Base-by-base conservation (phyloP, 495 filamentous ascomycete genomes). In the Penicillium cataractarum region DNA sequence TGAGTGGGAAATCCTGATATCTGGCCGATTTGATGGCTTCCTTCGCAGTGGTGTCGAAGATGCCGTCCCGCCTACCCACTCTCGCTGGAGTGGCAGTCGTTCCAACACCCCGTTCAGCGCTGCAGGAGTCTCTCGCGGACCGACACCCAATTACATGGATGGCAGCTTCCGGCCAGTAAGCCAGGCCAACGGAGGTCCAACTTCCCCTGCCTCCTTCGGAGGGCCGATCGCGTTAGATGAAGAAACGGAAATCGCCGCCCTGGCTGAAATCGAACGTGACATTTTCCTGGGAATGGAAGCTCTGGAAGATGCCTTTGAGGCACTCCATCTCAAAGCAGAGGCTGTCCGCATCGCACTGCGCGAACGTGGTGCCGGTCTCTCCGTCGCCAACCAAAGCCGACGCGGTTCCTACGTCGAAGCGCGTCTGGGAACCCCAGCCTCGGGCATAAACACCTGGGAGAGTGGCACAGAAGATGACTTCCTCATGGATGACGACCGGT, bases 1-100 rank as follows among this genome's bases (percentile, higher is more conserved):
- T 17, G 96, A 99, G 72, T 97, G 96, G 93, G 96, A 99, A 40
- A 93, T 99, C 44, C 84, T 99, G 32, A 91, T 89, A 29, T 97
- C 94, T 0, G 96, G 96, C 27, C 92, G 94, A 39, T 98, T 99
- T 69, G 95, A 99, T 71, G 94, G 94, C 5, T 98, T 99, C 78
- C 85, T 99, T 21, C 95, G 93, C 86, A 93, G 91, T 46, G 93
- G 93, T n/a, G 91, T 90, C 33, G 93, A 97, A 66, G 84, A 84
- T 58, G 64, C 79, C 15, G 67, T 82, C 46, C 85, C 62, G 13
- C 52, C 65, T 15, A 29, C 37, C 39, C 65, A 50, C 29, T 56
- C 59, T 35, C 76, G 72, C 39, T 76, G 66, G 62, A 72, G 69
- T 21, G 71, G 72, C 51, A 81, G 75, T 39, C 78, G 81, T 17